Percentiles rank a stretch among this genome's conserved stretches.
Evolutionary conservation across 1,284 basidiomycete genomes (phyloP).

Genomic region (Stygiomarasmius scandens): DNA sequence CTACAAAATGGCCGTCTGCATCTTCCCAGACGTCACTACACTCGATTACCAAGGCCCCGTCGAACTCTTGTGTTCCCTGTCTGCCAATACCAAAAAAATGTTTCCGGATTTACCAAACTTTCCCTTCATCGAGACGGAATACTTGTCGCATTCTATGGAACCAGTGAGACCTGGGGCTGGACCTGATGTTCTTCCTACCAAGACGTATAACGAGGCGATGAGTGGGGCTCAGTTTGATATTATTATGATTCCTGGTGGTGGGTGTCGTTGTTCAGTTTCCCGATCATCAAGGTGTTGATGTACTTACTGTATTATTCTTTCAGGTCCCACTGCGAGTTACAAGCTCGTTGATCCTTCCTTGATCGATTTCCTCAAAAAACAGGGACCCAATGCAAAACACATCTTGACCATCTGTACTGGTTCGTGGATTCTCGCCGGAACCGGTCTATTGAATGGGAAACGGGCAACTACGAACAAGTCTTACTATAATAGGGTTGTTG

Average conservation of each 20-base stretch:
- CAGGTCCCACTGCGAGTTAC: background rate
- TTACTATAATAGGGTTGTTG: constrained; percentile 19
- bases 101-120: background rate
- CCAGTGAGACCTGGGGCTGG: constrained; percentile 20
- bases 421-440: constrained; percentile 26
- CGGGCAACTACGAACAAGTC: constrained; percentile 30
- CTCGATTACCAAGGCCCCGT: constrained; percentile 35
- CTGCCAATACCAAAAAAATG: constrained; percentile 21
- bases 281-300: too few species aligned
- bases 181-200: constrained; percentile 20
- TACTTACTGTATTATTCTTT: background rate
- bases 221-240: constrained; percentile 23
- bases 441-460: constrained; percentile 27
- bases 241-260: constrained; percentile 27
- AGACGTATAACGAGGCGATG: constrained; percentile 22
- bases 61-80: constrained; percentile 32
- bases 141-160: constrained; percentile 24
- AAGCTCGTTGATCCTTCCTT: constrained; percentile 16
- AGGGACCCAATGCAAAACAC: constrained; percentile 24
- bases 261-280: background rate
- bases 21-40: constrained; percentile 29
- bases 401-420: constrained; percentile 27
- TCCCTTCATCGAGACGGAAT: constrained; percentile 21
- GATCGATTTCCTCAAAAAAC: constrained; percentile 24
- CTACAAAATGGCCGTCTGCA: constrained; percentile 29